Base-by-base conservation (phyloP, 2,329 filamentous ascomycete species). In the Meredithiella fracta region DNA sequence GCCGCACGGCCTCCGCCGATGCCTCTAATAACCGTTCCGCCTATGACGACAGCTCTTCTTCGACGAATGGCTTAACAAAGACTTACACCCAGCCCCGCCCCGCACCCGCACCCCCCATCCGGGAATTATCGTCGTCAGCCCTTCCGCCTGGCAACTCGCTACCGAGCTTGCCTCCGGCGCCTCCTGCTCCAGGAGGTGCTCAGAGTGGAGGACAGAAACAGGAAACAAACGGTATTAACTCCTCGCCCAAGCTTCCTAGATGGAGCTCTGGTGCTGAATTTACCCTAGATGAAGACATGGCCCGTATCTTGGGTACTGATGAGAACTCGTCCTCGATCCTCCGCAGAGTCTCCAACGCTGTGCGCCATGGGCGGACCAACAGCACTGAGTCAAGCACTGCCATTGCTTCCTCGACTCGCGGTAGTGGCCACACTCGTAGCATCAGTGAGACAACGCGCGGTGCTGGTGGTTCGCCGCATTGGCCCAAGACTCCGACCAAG, bases 201-300 rank as follows among this genome's bases (percentile, higher is more conserved):
- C 50, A 52, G 23, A 53, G 56, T 22, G 54, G 53, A 55, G 56
- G 56, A 52, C 53, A 54, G 25, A 52, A 51, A 29, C 56, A 58
- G 53, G 49, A 50, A 26, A 55, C 26, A 47, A 58, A 58, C 47
- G 51, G 56, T 58, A 58, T 55, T 52, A 52, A 52, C 56, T 67
- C 68, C 40, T 86, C 83, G 8, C 82, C 84, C 8, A 82, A 81
- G 62, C 71, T 87, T 60, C 79, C 84, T 61, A 76, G 83, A 63
- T 86, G 79, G 79, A 94, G 85, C 67, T 77, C 79, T 47, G 87
- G 86, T 54, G 87, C 83, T 55, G 89, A 94, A 61, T 92, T 96
- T 64, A 92, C 85, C 59, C 82, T 95, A 83, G 91, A 97, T 61
- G 90, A 96, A 67, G 92, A 97, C 65, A 88, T 96, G 80, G 85